Percentiles rank a stretch among this genome's conserved stretches.
These are phyloP conservation scores for Coniella lustricola DNA, from an alignment of 2,329 filamentous ascomycete genomes.

Conservation along the genomic window DNA sequence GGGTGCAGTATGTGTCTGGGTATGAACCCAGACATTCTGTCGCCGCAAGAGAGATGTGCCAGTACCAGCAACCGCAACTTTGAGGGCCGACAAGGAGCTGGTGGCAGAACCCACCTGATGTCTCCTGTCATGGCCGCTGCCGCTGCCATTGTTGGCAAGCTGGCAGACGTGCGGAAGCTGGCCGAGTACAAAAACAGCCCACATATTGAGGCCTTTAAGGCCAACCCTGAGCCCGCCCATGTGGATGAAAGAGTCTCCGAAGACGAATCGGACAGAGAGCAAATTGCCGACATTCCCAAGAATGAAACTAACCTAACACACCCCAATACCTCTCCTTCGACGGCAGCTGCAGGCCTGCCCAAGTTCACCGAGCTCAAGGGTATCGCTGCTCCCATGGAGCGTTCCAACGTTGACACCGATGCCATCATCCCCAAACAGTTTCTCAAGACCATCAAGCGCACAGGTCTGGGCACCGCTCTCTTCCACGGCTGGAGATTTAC, in stretches of 20 bases:
- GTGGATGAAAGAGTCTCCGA: constrained; percentile 46
- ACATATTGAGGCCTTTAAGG: constrained; percentile 50
- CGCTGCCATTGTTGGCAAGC: constrained; percentile 80
- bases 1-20: constrained; percentile 98
- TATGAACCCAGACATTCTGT: constrained; percentile 97
- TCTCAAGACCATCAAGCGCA: constrained; percentile 97
- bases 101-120: constrained; percentile 89
- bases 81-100: constrained; percentile 89
- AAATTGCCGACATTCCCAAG: constrained; percentile 51
- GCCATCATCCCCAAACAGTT: constrained; percentile 99
- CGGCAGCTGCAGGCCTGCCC: constrained; percentile 59
- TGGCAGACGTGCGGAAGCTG: constrained; percentile 83
- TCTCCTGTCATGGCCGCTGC: constrained; percentile 95
- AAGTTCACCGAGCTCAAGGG: constrained; percentile 82
- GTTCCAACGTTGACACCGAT: constrained; percentile 94
- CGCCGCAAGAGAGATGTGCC: constrained; percentile 86
- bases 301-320: constrained; percentile 51
- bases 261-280: constrained; percentile 46
- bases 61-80: constrained; percentile 97
- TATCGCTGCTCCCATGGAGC: constrained; percentile 79
- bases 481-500: constrained; percentile 82
- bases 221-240: constrained; percentile 36
- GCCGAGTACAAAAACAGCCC: constrained; percentile 52
- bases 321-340: constrained; percentile 52
- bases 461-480: constrained; percentile 78